Percentiles rank a stretch among this genome's conserved stretches.
phyloP scores from a whole-genome alignment of 257 asterid species.

The Penstemon newberryi region DNA sequence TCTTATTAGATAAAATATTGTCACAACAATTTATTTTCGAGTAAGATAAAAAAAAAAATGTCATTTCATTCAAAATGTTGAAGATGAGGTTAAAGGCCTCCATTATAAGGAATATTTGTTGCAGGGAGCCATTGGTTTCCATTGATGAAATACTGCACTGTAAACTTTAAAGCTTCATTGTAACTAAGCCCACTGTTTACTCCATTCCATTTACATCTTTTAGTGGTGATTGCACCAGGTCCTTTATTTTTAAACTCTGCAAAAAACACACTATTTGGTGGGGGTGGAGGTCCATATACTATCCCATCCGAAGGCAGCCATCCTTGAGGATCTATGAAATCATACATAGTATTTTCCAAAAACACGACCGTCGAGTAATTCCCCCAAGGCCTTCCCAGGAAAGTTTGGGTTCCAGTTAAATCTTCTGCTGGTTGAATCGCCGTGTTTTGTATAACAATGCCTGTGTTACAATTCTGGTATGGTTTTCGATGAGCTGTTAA shows the following conservation, averaged over 20 bases:
- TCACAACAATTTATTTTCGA: too few species aligned
- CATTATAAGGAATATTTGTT: not conserved
- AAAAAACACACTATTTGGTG: constrained; percentile 27
- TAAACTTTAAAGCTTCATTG: not conserved
- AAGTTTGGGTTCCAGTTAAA: constrained; percentile 22
- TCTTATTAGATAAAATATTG: too few species aligned
- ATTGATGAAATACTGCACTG: constrained; percentile 14
- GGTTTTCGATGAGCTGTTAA: constrained; percentile 34
- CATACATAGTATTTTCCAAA: constrained; percentile 19
- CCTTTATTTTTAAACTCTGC: constrained; percentile 39
- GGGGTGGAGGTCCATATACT: not conserved
- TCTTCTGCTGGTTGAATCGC: constrained; percentile 25
- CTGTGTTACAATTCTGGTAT: constrained; percentile 15
- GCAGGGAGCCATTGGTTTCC: constrained; percentile 24
- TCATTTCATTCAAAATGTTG: too few species aligned
- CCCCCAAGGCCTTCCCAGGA: constrained; percentile 45
- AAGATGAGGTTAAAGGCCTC: not conserved
- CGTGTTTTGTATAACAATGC: constrained; percentile 33
- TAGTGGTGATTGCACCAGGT: constrained; percentile 19
- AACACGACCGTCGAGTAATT: constrained; percentile 24
- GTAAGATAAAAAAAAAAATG: too few species aligned
- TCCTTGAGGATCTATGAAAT: constrained; percentile 30
- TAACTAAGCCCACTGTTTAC: not conserved
- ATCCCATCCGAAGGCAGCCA: constrained; percentile 30
- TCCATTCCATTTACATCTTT: constrained; percentile 36